Evolutionary conservation across 164 flowering plant genomes (phyloP).

Genomic region (Dillenia suffruticosa): DNA sequence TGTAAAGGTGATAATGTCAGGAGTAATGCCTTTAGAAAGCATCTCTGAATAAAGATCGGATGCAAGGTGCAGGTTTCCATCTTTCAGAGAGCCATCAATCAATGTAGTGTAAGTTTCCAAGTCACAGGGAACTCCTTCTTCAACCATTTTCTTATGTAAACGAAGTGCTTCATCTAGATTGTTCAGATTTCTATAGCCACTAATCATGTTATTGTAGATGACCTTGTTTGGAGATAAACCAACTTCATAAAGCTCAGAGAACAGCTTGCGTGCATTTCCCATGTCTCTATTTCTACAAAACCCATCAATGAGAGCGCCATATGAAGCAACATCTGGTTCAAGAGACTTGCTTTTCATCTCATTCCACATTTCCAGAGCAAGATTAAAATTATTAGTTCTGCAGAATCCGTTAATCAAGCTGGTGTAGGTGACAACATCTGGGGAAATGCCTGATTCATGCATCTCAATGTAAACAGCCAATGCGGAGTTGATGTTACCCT

Average conservation of each 20-base stretch:
- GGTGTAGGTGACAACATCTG: constrained; percentile 62
- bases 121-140: constrained; percentile 52
- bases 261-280: constrained; percentile 48
- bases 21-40: constrained; percentile 50
- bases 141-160: constrained; percentile 50
- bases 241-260: constrained; percentile 47
- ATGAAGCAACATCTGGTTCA: constrained; percentile 44
- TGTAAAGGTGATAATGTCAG: constrained; percentile 43
- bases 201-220: constrained; percentile 61
- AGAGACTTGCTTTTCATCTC: constrained; percentile 55
- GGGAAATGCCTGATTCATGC: constrained; percentile 47
- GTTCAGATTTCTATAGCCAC: constrained; percentile 47
- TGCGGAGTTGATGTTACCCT: constrained; percentile 38
- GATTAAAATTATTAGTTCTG: constrained; percentile 42
- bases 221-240: constrained; percentile 54
- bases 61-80: constrained; percentile 42
- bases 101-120: constrained; percentile 58
- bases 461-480: constrained; percentile 44
- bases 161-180: constrained; percentile 57
- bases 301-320: constrained; percentile 64
- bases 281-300: constrained; percentile 61
- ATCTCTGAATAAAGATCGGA: constrained; percentile 56
- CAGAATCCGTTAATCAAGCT: constrained; percentile 57
- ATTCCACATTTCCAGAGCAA: constrained; percentile 49
- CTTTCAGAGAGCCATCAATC: constrained; percentile 60